phyloP scores from a whole-genome alignment of 2,329 filamentous ascomycete genomes.

The Tetracladium maxilliforme region DNA sequence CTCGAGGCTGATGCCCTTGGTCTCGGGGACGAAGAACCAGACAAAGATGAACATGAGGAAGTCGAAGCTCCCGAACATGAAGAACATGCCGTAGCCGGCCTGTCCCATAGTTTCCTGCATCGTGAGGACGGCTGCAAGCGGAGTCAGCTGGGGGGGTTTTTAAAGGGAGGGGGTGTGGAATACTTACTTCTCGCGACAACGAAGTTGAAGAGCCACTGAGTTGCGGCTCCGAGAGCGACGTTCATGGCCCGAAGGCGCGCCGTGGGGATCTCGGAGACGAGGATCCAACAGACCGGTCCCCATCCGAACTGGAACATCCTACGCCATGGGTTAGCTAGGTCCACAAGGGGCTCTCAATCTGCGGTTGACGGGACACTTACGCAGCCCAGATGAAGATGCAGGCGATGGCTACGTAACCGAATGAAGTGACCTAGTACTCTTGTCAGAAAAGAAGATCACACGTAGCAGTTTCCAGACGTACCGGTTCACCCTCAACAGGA shows the following conservation, averaged over 20 bases:
- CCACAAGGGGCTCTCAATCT: too few species aligned
- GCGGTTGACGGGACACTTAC: too few species aligned
- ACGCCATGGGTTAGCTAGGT: too few species aligned
- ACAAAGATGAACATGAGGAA: conserved; percentile 30
- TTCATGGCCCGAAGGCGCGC: conserved; percentile 48
- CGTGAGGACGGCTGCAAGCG: not conserved
- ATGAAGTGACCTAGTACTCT: conserved; percentile 23
- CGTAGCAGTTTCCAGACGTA: too few species aligned
- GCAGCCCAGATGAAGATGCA: conserved; percentile 58
- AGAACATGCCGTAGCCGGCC: conserved; percentile 29
- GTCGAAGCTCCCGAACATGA: conserved; percentile 45
- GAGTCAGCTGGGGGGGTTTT: not conserved
- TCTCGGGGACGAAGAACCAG: conserved; percentile 28
- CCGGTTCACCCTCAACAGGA: too few species aligned
- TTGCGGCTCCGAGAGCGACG: conserved; percentile 50
- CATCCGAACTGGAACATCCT: conserved; percentile 55
- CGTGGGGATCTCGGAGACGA: conserved; percentile 53
- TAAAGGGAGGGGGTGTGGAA: conserved; percentile 6
- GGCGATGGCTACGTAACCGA: conserved; percentile 50
- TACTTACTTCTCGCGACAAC: conserved; percentile 46
- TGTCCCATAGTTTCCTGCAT: conserved; percentile 3
- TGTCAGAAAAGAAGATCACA: too few species aligned
- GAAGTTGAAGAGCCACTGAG: conserved; percentile 62
- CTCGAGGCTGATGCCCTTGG: conserved; percentile 30
- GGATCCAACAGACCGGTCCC: conserved; percentile 58